Evolutionary conservation across 2,329 filamentous ascomycete species (phyloP).

Genomic region (Didymella pomorum): DNA sequence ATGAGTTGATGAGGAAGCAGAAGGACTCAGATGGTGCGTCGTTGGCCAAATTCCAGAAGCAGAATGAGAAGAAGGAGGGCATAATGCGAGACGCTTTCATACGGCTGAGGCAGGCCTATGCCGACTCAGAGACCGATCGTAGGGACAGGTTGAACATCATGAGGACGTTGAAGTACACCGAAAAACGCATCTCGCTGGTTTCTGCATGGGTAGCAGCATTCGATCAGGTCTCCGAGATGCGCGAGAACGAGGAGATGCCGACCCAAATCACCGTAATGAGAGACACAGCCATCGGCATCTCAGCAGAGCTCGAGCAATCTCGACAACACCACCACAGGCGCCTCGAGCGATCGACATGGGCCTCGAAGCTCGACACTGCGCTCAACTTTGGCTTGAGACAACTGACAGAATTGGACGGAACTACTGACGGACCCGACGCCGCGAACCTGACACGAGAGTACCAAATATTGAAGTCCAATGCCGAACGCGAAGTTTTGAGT

Average conservation of each 20-base stretch:
- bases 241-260: constrained; percentile 72
- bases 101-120: constrained; percentile 82
- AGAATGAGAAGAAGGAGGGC: constrained; percentile 81
- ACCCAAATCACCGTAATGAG: constrained; percentile 71
- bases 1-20: constrained; percentile 91
- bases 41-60: constrained; percentile 89
- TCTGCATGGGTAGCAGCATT: constrained; percentile 94
- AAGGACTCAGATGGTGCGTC: constrained; percentile 84
- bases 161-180: constrained; percentile 82
- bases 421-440: constrained; percentile 71
- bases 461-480: constrained; percentile 83
- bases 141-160: constrained; percentile 80
- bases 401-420: constrained; percentile 73
- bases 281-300: constrained; percentile 86
- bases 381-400: constrained; percentile 85
- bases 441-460: constrained; percentile 80
- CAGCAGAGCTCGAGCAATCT: constrained; percentile 88
- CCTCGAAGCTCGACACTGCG: constrained; percentile 84
- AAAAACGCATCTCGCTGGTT: constrained; percentile 84
- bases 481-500: constrained; percentile 78
- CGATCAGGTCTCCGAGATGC: constrained; percentile 77
- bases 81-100: constrained; percentile 79
- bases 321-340: constrained; percentile 89
- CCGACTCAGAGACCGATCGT: constrained; percentile 78
- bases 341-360: constrained; percentile 83